A percentile compares a stretch with the other conserved stretches of the same genome.
phyloP scores from a whole-genome alignment of 805 yeast species.

The Candida broadrunensis region DNA sequence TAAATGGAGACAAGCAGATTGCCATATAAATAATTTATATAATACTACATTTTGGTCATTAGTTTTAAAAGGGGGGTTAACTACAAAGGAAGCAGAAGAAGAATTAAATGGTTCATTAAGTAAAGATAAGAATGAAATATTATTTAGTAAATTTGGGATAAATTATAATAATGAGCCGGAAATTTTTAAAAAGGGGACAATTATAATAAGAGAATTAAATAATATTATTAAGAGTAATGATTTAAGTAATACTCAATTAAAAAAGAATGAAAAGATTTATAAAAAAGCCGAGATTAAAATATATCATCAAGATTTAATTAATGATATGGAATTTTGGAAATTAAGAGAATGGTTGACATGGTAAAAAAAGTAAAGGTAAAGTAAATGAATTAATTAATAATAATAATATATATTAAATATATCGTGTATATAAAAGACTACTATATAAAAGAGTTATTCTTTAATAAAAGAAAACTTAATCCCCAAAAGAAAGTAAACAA shows the following conservation, averaged over 20 bases:
- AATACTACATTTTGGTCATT: conserved; percentile 92
- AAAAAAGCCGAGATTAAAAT: conserved; percentile 44
- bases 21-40: conserved; percentile 91
- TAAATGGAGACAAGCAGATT: conserved; percentile 94
- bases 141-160: conserved; percentile 73
- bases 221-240: conserved; percentile 8
- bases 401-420: too few species aligned
- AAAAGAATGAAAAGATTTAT: conserved; percentile 46
- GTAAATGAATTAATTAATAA: too few species aligned
- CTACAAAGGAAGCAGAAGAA: conserved; percentile 79
- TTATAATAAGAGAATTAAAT: conserved; percentile 48
- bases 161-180: conserved; percentile 92
- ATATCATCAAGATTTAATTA: conserved; percentile 61
- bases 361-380: too few species aligned
- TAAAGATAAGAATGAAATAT: conserved; percentile 83
- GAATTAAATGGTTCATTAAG: conserved; percentile 74
- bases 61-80: conserved; percentile 64
- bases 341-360: conserved; percentile 34
- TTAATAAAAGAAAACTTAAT: too few species aligned
- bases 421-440: too few species aligned
- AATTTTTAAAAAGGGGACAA: conserved; percentile 81
- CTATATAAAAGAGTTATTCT: too few species aligned
- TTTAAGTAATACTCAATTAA: conserved; percentile 42
- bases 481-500: too few species aligned
- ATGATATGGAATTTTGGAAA: conserved; percentile 59